phyloP scores from a whole-genome alignment of 202 grass and related monocot species.

The Musa balbisiana region DNA sequence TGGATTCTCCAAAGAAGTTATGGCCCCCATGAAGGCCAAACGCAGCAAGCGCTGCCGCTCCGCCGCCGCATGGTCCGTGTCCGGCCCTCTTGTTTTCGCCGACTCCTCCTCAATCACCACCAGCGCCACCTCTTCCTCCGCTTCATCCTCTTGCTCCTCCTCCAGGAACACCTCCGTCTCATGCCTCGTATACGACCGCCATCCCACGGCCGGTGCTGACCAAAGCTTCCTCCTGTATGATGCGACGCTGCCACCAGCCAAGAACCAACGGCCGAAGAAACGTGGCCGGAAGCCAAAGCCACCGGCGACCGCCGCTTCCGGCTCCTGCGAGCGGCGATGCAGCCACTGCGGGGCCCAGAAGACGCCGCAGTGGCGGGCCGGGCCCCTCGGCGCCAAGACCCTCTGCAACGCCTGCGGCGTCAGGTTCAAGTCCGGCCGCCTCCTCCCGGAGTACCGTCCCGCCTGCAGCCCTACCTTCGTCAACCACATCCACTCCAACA shows the following conservation, averaged over 20 bases:
- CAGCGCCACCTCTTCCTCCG: conserved; percentile 46
- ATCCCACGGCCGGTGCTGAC: conserved; percentile 9
- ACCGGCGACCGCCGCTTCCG: background rate
- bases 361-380: conserved; percentile 86
- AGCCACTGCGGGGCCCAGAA: conserved; percentile 93
- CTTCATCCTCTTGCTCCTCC: conserved; percentile 20
- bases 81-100: conserved; percentile 36
- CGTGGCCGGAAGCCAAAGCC: conserved; percentile 34
- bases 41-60: conserved; percentile 63
- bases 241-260: background rate
- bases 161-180: conserved; percentile 26
- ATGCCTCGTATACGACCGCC: background rate
- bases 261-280: background rate
- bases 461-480: conserved; percentile 78
- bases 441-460: conserved; percentile 77
- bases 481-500: conserved; percentile 69
- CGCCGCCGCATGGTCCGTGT: background rate
- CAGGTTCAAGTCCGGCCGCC: conserved; percentile 72
- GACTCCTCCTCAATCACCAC: conserved; percentile 29
- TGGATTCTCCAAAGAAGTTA: conserved; percentile 51
- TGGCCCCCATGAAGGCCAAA: conserved; percentile 60
- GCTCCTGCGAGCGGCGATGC: conserved; percentile 50
- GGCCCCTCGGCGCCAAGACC: conserved; percentile 61
- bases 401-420: conserved; percentile 91
- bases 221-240: conserved; percentile 29